Conservation (phyloP, 2,329 filamentous ascomycete genomes). For the Beauveria sp. region DNA sequence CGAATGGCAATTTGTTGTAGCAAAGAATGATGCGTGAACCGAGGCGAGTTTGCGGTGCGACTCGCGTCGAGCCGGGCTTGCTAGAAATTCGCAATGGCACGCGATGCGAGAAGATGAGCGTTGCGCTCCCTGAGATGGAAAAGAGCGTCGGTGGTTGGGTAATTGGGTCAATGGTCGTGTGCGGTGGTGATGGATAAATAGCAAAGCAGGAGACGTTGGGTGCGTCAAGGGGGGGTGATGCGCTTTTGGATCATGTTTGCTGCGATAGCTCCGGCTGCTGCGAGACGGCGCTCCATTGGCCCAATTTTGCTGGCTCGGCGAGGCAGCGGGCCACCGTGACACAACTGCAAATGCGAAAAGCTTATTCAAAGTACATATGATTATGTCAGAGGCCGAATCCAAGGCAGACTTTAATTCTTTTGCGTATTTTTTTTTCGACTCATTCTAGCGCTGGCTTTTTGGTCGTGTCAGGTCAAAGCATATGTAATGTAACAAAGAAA, state of each 20-base stretch:
- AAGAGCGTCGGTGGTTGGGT: slow-evolving; percentile 4
- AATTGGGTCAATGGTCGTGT: background rate
- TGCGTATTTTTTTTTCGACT: background rate
- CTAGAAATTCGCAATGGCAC: background rate
- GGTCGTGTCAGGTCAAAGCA: background rate
- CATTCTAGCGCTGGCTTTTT: background rate
- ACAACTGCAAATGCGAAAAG: background rate
- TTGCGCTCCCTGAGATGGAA: slow-evolving; percentile 11
- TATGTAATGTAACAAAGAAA: background rate
- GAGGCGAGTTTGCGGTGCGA: background rate
- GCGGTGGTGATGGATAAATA: background rate
- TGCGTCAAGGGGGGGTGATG: slow-evolving; percentile 1
- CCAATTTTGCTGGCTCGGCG: slow-evolving; percentile 7
- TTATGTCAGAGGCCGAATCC: no score
- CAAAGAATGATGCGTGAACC: no score
- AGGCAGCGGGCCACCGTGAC: background rate
- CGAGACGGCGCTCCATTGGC: slow-evolving; percentile 2
- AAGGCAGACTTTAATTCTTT: background rate
- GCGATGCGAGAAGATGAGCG: slow-evolving; percentile 4
- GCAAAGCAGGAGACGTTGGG: background rate
- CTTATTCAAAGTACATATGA: no score
- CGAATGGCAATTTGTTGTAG: no score
- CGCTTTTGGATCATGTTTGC: slow-evolving; percentile 7
- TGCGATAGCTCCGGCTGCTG: background rate
- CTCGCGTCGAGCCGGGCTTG: background rate